Base-by-base conservation (phyloP, 176 grass and related monocot species). In the Juncus effusus region DNA sequence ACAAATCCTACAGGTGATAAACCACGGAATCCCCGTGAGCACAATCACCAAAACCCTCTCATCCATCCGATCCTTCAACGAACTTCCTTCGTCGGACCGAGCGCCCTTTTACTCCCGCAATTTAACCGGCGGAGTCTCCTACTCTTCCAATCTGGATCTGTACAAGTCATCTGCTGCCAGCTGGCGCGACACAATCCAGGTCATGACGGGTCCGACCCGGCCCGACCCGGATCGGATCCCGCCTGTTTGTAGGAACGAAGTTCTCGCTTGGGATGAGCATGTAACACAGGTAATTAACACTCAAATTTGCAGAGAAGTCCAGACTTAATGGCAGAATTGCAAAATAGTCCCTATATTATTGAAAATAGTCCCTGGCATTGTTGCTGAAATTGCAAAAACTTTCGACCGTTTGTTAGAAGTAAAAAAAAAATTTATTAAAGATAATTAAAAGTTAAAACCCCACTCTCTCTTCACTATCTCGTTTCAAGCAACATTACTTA, bases 121-220 rank as follows among this genome's bases (percentile, higher is more conserved):
- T 78, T 3, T 63, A 36, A 55, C 11, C 38, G 72, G 68, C 54
- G 83, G 90, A 39, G 76, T 90, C 56, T 51, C 38, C 75, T 95
- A 95, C 78, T 90, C 64, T 28, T 95, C 90, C 63, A 95, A 95
- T 74, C 67, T 87, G 0, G 90, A 95, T 50, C 78, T 90, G 42
- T 90, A 61, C 81, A 51, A 36, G 0, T 79, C 90, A 53, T 28
- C 68, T 13, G 90, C 90, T 47, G 83, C 81, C 19, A 95, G 86
- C 86, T 95, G 90, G 90, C 86, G 91, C 8, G 91, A 90, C 78
- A 95, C 91, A 40, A 69, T 90, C 60, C 86, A 87, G 78, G 10
- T 90, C 2, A 4, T 5, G 8, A 75, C 76, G 65, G 86, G 83
- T 11, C 78, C 86, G 10, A 54, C 38, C 8, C 63, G 13, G 38